These are phyloP conservation scores for Globisporangium megalacanthum DNA, from an alignment of 352 stramenopile species.

Conservation along the genomic window DNA sequence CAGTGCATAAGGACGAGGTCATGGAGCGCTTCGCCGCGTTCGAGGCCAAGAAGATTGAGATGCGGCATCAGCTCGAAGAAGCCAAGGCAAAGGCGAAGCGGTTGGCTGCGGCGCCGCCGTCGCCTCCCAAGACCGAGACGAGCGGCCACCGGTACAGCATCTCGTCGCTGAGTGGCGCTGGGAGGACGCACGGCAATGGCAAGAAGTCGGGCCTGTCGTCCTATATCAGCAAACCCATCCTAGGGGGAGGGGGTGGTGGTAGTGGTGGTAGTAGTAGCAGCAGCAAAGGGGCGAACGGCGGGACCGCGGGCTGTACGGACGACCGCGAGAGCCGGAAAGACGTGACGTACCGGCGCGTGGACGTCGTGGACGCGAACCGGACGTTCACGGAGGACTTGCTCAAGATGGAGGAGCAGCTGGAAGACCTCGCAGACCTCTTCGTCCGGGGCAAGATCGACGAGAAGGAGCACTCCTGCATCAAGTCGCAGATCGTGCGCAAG, in stretches of 20 bases:
- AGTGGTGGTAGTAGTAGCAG: not conserved
- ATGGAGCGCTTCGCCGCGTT: slow-evolving; percentile 76
- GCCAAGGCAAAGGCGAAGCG: slow-evolving; percentile 46
- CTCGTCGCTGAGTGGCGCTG: slow-evolving; percentile 25
- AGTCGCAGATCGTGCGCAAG: slow-evolving; percentile 74
- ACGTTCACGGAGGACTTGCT: slow-evolving; percentile 56
- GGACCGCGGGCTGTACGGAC: slow-evolving; percentile 16
- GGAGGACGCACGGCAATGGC: slow-evolving; percentile 15
- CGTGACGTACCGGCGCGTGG: slow-evolving; percentile 64
- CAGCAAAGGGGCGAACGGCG: slow-evolving; percentile 9
- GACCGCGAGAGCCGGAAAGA: slow-evolving; percentile 38
- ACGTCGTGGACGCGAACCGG: slow-evolving; percentile 63
- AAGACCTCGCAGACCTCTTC: slow-evolving; percentile 67
- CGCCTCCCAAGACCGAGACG: slow-evolving; percentile 46
- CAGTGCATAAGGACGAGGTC: slow-evolving; percentile 77
- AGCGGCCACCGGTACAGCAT: slow-evolving; percentile 32
- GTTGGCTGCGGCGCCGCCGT: slow-evolving; percentile 35
- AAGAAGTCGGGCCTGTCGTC: slow-evolving; percentile 36
- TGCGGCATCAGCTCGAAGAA: slow-evolving; percentile 76
- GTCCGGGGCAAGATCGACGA: slow-evolving; percentile 77
- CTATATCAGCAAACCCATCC: slow-evolving; percentile 59
- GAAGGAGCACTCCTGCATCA: slow-evolving; percentile 82
- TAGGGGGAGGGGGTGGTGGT: slow-evolving; percentile 22
- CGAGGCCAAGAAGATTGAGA: slow-evolving; percentile 82
- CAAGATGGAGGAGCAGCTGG: slow-evolving; percentile 80